Evolutionary conservation across 2,329 filamentous ascomycete species (phyloP), one percentile per base, ranked within the genome.

Genomic region (Colletotrichum tropicale): DNA sequence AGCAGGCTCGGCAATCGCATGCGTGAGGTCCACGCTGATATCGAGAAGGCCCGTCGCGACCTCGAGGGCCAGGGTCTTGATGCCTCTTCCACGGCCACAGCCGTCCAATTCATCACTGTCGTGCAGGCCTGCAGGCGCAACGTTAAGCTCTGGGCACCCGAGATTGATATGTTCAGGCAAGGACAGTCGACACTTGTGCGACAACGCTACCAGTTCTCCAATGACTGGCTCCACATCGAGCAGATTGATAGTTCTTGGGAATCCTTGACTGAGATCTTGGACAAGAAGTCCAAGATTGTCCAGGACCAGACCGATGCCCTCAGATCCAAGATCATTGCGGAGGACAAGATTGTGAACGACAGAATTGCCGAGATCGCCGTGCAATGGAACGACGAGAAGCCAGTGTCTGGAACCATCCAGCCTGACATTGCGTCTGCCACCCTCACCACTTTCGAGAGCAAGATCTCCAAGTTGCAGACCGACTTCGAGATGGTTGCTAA

Each of bases 191-290:
- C 96, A 1, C 90, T 99, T 43, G 92, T 94, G 60, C 93, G 98
- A 73, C 96, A 98, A 83, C 93, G 98, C 76, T 98, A 98, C 83
- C 96, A 98, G 80, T 98, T 98, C 82, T 94, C 96, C 6, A 92
- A 91, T 70, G 96, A 98, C 83, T 99, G 98, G 98, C 89, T 99
- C 26, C 94, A 96, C 80, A 96, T 98, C 74, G 96, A 98, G 80
- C 97, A 98, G 83, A 95, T 99, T 70, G 96, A 98, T 82, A 95
- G 96, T 76, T 96, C 98, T 85, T 99, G 97, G 97, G 93, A 95
- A 76, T 94, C 96, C 4, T 89, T 99, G 71, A 97, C 97, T 81
- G 97, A 99, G 82, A 93, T 98, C 69, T 89, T 99, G 43, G 93
- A 93, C 70, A 94, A 97, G 81, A 98, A 98, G 88, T 94, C 94